phyloP scores from a whole-genome alignment of 805 yeast species.

The Babjeviella inositovora region DNA sequence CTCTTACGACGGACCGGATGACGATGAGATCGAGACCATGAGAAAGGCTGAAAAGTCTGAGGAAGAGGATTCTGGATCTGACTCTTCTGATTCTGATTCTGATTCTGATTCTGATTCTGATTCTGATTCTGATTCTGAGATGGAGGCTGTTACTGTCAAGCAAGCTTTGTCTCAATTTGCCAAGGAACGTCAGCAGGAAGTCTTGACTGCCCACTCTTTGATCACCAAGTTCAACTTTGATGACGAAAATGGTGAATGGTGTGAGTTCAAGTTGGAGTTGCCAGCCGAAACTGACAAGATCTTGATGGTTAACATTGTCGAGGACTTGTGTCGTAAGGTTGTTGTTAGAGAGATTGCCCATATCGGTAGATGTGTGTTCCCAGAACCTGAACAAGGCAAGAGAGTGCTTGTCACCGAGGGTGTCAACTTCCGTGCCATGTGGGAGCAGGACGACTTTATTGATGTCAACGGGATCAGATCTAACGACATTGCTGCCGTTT shows the following conservation, averaged over 20 bases:
- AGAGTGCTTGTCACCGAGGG: conserved; percentile 90
- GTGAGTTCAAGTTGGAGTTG: conserved; percentile 74
- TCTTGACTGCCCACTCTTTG: conserved; percentile 55
- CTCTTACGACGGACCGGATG: conserved; percentile 91
- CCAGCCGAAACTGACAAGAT: conserved; percentile 81
- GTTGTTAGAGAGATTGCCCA: conserved; percentile 86
- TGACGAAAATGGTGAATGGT: conserved; percentile 80
- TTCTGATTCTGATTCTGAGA: conserved; percentile 22
- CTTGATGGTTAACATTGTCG: conserved; percentile 93
- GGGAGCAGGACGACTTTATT: conserved; percentile 92
- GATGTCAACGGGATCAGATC: conserved; percentile 82
- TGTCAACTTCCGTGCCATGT: conserved; percentile 93
- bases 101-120: conserved; percentile 25
- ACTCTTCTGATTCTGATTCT: conserved; percentile 13
- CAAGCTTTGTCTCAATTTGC: conserved; percentile 40
- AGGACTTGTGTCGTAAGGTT: conserved; percentile 74
- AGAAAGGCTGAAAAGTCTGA: conserved; percentile 66
- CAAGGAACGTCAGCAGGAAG: conserved; percentile 73
- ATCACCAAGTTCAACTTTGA: conserved; percentile 79
- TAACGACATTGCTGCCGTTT: conserved; percentile 84
- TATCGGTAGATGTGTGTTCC: conserved; percentile 88
- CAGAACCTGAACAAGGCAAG: conserved; percentile 51
- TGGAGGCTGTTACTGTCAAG: conserved; percentile 7
- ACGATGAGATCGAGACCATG: conserved; percentile 86
- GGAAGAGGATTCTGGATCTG: conserved; percentile 30